Evolutionary conservation across 495 filamentous ascomycete species (phyloP).

Genomic region (Chaetomidium leptoderma): DNA sequence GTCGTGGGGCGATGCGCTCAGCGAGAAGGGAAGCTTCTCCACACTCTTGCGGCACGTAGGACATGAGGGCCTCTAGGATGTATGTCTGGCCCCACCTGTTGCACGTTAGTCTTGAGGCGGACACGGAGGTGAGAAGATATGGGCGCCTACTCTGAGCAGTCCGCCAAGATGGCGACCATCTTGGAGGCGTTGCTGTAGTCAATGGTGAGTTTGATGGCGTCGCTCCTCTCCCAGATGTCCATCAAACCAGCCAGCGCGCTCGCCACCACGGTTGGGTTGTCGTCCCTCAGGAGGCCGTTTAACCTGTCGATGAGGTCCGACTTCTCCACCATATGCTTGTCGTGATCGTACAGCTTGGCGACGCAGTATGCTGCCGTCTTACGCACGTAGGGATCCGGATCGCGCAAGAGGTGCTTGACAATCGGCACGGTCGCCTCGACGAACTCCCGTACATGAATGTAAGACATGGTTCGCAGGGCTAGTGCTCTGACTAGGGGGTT

Average conservation of each 20-base stretch:
- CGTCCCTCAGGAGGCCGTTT: constrained; percentile 85
- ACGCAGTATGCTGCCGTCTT: constrained; percentile 97
- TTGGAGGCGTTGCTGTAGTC: constrained; percentile 97
- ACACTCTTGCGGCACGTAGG: constrained; percentile 90
- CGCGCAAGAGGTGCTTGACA: constrained; percentile 76
- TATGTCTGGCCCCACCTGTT: constrained; percentile 96
- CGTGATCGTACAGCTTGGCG: constrained; percentile 96
- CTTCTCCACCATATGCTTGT: constrained; percentile 80
- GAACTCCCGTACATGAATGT: constrained; percentile 95
- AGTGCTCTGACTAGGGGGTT: constrained; percentile 93
- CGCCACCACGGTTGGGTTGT: constrained; percentile 95
- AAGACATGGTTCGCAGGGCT: constrained; percentile 91
- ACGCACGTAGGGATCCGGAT: constrained; percentile 91
- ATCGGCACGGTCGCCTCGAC: constrained; percentile 85
- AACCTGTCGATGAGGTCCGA: constrained; percentile 90
- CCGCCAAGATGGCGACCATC: constrained; percentile 91
- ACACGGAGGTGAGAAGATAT: background rate
- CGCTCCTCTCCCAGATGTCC: constrained; percentile 98
- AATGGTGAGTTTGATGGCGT: constrained; percentile 95
- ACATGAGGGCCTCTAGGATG: constrained; percentile 96
- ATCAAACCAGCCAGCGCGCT: constrained; percentile 87
- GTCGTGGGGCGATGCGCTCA: constrained; percentile 85
- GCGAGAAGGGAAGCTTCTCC: constrained; percentile 83
- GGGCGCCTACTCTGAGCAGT: constrained; percentile 87
- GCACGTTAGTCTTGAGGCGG: constrained; percentile 24